Conservation (phyloP, 108 stramenopile species). For the Epithemia pelagica region DNA sequence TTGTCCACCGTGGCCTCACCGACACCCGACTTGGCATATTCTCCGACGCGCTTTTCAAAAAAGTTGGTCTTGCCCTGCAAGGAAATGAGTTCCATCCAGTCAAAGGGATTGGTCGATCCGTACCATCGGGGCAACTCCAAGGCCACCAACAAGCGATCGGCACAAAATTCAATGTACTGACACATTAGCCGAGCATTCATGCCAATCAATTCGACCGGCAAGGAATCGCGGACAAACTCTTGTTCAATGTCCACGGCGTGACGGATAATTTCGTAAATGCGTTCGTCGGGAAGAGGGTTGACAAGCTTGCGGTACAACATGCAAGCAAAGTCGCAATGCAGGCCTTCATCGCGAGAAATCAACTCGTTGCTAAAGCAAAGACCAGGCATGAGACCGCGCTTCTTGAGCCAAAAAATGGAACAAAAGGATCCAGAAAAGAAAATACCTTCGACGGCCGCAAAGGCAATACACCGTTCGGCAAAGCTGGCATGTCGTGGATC, state of each 20-base stretch:
- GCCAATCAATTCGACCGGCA: conserved; percentile 99
- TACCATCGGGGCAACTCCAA: conserved; percentile 85
- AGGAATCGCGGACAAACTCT: conserved; percentile 95
- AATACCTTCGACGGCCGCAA: conserved; percentile 99
- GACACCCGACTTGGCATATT: conserved; percentile 93
- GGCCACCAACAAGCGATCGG: conserved; percentile 92
- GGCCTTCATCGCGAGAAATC: conserved; percentile 95
- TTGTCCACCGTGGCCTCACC: conserved; percentile 83
- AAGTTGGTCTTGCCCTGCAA: conserved; percentile 99
- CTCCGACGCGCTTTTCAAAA: conserved; percentile 94
- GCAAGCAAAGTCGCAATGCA: conserved; percentile 97
- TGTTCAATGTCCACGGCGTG: conserved; percentile 97
- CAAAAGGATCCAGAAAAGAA: conserved; percentile 99
- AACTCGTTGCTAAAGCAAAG: conserved; percentile 98
- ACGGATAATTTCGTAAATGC: conserved; percentile 80
- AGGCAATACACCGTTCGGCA: conserved; percentile 97
- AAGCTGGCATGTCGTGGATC: conserved; percentile 83
- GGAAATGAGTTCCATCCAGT: conserved; percentile 98
- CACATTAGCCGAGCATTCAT: conserved; percentile 98
- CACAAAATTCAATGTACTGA: conserved; percentile 99
- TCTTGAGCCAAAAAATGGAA: conserved; percentile 99
- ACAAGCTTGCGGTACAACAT: conserved; percentile 84
- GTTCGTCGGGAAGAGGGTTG: conserved; percentile 64
- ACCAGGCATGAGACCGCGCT: conserved; percentile 99
- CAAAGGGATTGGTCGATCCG: conserved; percentile 91